phyloP scores from a whole-genome alignment of 495 filamentous ascomycete genomes.

The Bathelium albidoporum region DNA sequence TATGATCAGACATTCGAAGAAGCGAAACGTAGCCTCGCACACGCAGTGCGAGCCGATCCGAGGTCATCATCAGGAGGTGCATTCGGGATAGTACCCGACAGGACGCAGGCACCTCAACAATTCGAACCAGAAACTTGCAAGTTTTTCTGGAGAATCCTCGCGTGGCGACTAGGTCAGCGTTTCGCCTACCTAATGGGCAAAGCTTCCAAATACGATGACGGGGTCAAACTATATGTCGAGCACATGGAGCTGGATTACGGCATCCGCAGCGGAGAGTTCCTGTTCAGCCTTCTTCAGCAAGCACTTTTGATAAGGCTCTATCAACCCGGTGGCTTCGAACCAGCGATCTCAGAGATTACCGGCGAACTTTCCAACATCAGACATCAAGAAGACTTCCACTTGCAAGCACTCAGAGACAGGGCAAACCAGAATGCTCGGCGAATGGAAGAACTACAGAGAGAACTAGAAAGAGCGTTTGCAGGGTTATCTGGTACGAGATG shows the following conservation, averaged over 20 bases:
- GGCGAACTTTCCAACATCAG: background rate
- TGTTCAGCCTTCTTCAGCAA: background rate
- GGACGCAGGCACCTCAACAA: background rate
- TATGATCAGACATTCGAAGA: background rate
- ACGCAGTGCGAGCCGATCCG: background rate
- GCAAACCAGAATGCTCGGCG: background rate
- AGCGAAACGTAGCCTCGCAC: background rate
- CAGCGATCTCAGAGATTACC: background rate
- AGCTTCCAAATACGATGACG: background rate
- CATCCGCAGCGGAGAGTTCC: background rate
- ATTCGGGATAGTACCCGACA: background rate
- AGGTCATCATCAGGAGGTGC: background rate
- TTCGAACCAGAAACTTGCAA: background rate
- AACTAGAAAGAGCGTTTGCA: background rate
- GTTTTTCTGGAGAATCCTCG: background rate
- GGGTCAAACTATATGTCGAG: background rate
- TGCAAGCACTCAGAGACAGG: background rate
- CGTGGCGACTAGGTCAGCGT: background rate
- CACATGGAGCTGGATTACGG: background rate
- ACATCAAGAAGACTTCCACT: background rate
- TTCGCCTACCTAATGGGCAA: background rate
- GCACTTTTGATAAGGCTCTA: background rate
- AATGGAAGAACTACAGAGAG: background rate
- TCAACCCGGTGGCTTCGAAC: background rate
- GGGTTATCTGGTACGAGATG: background rate